A percentile compares a stretch with the other conserved stretches of the same genome.
phyloP scores from a whole-genome alignment of 116 monocot genomes.

The Papilionanthe hybrid region DNA sequence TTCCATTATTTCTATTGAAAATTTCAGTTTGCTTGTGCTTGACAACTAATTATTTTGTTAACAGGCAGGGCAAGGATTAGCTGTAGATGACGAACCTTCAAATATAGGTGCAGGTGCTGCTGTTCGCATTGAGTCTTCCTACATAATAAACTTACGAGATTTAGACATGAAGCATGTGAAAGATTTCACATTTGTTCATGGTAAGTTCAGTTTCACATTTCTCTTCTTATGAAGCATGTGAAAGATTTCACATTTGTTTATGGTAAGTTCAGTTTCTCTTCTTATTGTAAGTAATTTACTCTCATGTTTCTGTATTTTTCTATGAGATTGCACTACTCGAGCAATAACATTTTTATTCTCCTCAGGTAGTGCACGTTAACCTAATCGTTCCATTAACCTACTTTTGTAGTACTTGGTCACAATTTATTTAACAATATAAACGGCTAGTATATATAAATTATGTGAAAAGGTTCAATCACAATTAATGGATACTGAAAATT shows the following conservation, averaged over 20 bases:
- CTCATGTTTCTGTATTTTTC: too few relatives aligned
- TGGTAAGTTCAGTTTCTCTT: slow-evolving; percentile 35
- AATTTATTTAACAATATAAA: too few relatives aligned
- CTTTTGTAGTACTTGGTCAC: too few relatives aligned
- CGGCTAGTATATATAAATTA: too few relatives aligned
- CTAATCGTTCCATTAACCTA: too few relatives aligned
- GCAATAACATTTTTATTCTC: too few relatives aligned
- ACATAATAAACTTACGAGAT: slow-evolving; percentile 76
- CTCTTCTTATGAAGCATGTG: slow-evolving; percentile 85
- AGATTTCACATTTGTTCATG: slow-evolving; percentile 95
- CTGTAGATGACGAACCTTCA: slow-evolving; percentile 72
- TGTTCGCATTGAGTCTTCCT: slow-evolving; percentile 79
- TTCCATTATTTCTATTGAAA: background rate
- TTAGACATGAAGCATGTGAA: slow-evolving; percentile 90
- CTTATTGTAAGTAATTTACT: background rate
- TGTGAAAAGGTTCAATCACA: too few relatives aligned
- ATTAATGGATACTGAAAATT: too few relatives aligned
- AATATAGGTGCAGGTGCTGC: slow-evolving; percentile 37
- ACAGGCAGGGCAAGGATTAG: slow-evolving; percentile 80
- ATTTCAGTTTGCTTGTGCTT: slow-evolving; percentile 10
- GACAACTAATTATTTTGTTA: slow-evolving; percentile 8
- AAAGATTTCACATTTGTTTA: slow-evolving; percentile 96
- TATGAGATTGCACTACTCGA: too few relatives aligned
- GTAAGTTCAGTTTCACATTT: too few relatives aligned
- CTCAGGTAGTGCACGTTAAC: too few relatives aligned